phyloP scores from a whole-genome alignment of 768 basidiomycete genomes.

The Neoboletus magnificus region DNA sequence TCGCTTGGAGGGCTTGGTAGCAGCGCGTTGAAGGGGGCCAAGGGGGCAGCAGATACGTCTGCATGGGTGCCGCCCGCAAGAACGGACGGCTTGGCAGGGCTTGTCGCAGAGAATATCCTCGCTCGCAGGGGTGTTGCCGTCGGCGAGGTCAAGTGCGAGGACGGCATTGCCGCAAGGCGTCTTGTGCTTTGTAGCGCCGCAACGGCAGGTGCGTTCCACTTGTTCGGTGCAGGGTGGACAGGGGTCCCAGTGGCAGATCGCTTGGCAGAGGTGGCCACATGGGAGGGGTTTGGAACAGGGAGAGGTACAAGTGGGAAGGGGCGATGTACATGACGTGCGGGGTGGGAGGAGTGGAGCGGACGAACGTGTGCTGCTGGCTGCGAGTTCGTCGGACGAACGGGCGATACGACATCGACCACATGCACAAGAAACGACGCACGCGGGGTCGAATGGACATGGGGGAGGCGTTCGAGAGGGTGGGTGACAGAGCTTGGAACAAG shows the following conservation, averaged over 20 bases:
- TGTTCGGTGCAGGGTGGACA: conserved; percentile 78
- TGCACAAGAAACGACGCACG: conserved; percentile 67
- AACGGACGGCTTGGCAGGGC: conserved; percentile 71
- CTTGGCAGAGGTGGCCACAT: conserved; percentile 75
- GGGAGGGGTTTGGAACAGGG: conserved; percentile 62
- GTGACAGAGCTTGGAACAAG: conserved; percentile 75
- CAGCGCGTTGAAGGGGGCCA: conserved; percentile 49
- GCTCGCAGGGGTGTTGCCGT: conserved; percentile 32
- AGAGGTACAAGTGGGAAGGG: conserved; percentile 76
- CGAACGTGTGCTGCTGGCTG: neutral
- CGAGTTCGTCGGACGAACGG: conserved; percentile 37
- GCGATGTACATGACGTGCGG: conserved; percentile 60
- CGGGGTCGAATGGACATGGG: conserved; percentile 72
- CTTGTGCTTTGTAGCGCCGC: conserved; percentile 62
- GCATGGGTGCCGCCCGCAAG: conserved; percentile 88
- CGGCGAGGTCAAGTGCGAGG: conserved; percentile 13
- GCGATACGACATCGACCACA: conserved; percentile 58
- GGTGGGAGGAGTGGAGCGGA: conserved; percentile 29
- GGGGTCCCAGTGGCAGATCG: conserved; percentile 67
- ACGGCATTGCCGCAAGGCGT: conserved; percentile 42
- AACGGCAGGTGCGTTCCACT: conserved; percentile 80
- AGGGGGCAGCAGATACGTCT: conserved; percentile 85
- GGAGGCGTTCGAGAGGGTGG: conserved; percentile 57
- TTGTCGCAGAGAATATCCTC: conserved; percentile 81
- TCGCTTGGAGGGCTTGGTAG: conserved; percentile 48